Conservation (phyloP, 139 green algal species). For the Chlorella sp. region DNA sequence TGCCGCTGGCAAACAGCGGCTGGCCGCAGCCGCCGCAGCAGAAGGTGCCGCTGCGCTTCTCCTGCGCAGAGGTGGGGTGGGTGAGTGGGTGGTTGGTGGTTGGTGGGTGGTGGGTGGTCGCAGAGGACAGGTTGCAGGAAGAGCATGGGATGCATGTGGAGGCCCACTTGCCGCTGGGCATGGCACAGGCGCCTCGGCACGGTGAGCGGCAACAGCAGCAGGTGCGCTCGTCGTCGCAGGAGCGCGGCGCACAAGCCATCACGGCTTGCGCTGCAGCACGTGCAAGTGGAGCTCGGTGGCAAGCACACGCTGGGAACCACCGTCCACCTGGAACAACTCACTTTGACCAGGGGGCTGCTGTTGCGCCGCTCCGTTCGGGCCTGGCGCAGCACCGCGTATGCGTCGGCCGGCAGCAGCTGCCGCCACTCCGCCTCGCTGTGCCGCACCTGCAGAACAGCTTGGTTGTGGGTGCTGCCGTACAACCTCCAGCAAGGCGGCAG, state of each 20-base stretch:
- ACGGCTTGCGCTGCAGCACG: neutral
- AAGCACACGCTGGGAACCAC: neutral
- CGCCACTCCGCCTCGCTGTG: conserved; percentile 60
- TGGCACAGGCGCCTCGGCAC: too few relatives aligned
- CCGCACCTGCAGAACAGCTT: conserved; percentile 2
- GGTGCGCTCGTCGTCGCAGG: too few relatives aligned
- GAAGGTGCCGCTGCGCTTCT: conserved; percentile 58
- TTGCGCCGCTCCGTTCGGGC: conserved; percentile 68
- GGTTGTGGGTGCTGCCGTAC: neutral
- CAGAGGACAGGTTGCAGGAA: too few relatives aligned
- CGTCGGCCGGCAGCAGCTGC: conserved; percentile 42
- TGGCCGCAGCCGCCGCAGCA: conserved; percentile 62
- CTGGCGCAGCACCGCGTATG: conserved; percentile 72
- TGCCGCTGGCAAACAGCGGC: conserved; percentile 54
- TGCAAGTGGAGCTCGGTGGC: neutral
- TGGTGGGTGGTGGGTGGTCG: too few relatives aligned
- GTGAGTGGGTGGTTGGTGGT: too few relatives aligned
- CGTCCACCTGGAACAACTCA: neutral
- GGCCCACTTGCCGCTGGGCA: too few relatives aligned
- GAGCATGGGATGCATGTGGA: too few relatives aligned
- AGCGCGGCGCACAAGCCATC: too few relatives aligned
- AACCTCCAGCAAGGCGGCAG: neutral
- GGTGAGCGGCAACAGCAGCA: too few relatives aligned
- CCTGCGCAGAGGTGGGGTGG: conserved; percentile 24
- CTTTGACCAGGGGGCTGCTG: conserved; percentile 25